Conservation (phyloP, 2,329 filamentous ascomycete species). For the Beauveria asiatica region DNA sequence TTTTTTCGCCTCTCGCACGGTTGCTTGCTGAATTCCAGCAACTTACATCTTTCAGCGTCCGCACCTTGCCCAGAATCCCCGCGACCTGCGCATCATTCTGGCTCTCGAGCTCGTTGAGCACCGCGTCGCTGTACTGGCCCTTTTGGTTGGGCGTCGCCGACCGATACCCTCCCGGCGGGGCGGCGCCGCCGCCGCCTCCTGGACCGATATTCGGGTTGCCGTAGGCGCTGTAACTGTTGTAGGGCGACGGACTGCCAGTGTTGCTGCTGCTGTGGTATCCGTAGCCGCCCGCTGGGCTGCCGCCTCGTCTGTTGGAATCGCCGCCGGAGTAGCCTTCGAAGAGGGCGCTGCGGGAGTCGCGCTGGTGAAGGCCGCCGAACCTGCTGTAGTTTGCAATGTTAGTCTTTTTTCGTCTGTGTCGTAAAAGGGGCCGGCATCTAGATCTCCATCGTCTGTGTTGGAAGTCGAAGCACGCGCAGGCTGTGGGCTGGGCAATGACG, state of each 20-base stretch:
- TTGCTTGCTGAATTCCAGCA: background rate
- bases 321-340: slow-evolving; percentile 63
- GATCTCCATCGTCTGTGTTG: background rate
- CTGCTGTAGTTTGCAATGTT: slow-evolving; percentile 28
- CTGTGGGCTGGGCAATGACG: background rate
- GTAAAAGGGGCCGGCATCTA: background rate
- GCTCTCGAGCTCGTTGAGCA: slow-evolving; percentile 86
- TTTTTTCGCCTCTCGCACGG: background rate
- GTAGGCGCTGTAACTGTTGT: slow-evolving; percentile 8
- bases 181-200: slow-evolving; percentile 1
- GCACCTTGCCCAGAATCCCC: slow-evolving; percentile 85
- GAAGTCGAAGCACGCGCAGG: background rate
- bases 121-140: slow-evolving; percentile 87
- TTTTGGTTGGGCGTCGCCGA: slow-evolving; percentile 66
- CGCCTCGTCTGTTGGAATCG: slow-evolving; percentile 32
- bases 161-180: slow-evolving; percentile 33
- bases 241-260: slow-evolving; percentile 3
- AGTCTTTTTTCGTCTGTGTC: background rate
- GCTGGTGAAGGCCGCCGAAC: slow-evolving; percentile 65
- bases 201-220: slow-evolving; percentile 5
- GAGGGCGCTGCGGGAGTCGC: slow-evolving; percentile 62
- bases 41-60: slow-evolving; percentile 78
- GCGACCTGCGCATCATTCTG: slow-evolving; percentile 89
- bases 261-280: slow-evolving; percentile 6
- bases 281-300: slow-evolving; percentile 34